These are phyloP conservation scores for Venturia pyrina DNA, from an alignment of 2,329 filamentous ascomycete species.

Conservation along the genomic window DNA sequence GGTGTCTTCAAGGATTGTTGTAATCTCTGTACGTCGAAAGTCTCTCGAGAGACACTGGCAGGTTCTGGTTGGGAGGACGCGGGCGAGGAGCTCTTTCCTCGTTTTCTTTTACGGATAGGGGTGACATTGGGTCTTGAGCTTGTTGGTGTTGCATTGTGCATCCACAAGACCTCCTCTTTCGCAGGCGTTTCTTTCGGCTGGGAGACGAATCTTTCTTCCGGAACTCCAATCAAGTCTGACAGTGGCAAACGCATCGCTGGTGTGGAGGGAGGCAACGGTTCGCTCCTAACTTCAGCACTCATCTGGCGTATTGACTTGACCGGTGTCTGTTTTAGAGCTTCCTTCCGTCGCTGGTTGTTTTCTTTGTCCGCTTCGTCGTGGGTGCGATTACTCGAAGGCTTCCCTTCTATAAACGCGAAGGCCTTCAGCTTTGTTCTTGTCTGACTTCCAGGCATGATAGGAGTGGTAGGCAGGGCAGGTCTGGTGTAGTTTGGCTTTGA, in stretches of 20 bases:
- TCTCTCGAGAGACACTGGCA: constrained; percentile 16
- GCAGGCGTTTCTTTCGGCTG: constrained; percentile 38
- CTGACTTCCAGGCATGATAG: constrained; percentile 40
- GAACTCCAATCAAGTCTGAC: constrained; percentile 51
- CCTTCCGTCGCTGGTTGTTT: constrained; percentile 20
- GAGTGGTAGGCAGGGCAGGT: constrained; percentile 24
- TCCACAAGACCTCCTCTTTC: constrained; percentile 52
- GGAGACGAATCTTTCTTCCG: constrained; percentile 26
- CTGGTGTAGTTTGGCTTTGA: constrained; percentile 14
- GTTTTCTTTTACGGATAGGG: constrained; percentile 29
- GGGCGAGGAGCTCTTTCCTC: constrained; percentile 38
- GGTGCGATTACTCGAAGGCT: constrained; percentile 18
- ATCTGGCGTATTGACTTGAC: not conserved
- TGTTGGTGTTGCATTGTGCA: constrained; percentile 28
- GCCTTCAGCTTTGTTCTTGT: constrained; percentile 45
- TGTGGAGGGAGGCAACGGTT: constrained; percentile 38
- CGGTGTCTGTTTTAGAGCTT: constrained; percentile 15
- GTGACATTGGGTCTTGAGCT: constrained; percentile 7
- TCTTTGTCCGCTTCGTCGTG: constrained; percentile 32
- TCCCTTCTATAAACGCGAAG: constrained; percentile 40
- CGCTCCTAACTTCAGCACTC: not conserved
- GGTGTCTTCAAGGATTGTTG: constrained; percentile 28
- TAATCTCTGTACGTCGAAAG: constrained; percentile 18
- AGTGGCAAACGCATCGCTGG: constrained; percentile 49
- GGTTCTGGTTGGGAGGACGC: constrained; percentile 29